Base-by-base conservation (phyloP, 306 rosid species). In the Sicyos edulis region DNA sequence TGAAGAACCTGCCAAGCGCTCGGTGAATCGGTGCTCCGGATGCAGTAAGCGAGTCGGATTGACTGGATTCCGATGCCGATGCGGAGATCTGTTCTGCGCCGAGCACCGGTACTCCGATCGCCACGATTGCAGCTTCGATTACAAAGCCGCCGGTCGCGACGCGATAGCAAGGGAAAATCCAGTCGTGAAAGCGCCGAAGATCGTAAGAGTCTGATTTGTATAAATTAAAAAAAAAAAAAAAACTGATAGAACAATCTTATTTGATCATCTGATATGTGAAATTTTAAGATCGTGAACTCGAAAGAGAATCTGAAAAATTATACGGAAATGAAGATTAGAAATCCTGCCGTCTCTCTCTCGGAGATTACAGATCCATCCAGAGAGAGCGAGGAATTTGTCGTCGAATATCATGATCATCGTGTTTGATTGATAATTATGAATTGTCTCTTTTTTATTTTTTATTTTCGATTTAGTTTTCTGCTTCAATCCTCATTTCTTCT, bases 21-120 rank as follows among this genome's bases (percentile, higher is more conserved):
- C 72, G 42, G 92, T 89, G 12, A 89, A 82, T 71, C 88, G 99
- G 6, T 95, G 99, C 82, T 89, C 95, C 19, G 96, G 99, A 0
- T 95, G 99, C 52, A 83, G 86, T 26, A 73, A 84, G 59, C 80
- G 90, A 75, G 97, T 95, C 21, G 99, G 99, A 0, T 82, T 95
- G 54, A 91, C 97, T 57, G 97, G 99, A 8, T 87, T 95, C 76
- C 83, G 96, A 4, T 95, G 99, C 76, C 95, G 99, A 9, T 95
- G 99, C 64, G 99, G 99, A 0, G 97, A 95, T 8, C 89, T 95
- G 0, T 95, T 91, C 73, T 95, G 99, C 78, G 26, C 88, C 0
- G 91, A 89, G 56, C 99, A 95, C 42, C 89, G 99, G 70, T 95
- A 95, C 78, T 83, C 99, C 61, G 99, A 95, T 76, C 95, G 99